phyloP scores from a whole-genome alignment of 1,284 basidiomycete species.

The Cystobasidium sp. region DNA sequence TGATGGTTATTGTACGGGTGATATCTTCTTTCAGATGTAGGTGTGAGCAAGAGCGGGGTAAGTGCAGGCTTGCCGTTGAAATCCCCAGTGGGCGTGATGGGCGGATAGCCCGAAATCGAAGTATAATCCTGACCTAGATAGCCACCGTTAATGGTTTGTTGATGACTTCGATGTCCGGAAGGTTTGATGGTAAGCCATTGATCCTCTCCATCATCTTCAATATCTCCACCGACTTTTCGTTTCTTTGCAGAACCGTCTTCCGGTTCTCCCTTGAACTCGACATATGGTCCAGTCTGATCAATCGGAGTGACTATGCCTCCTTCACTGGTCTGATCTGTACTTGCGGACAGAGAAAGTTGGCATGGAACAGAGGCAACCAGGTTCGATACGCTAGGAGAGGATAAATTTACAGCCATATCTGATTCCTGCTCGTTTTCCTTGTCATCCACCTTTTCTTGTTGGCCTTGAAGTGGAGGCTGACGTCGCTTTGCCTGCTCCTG shows the following conservation, averaged over 20 bases:
- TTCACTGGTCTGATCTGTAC: conserved; percentile 8
- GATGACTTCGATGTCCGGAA: neutral
- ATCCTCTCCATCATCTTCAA: neutral
- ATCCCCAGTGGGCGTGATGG: neutral
- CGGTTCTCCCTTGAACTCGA: conserved; percentile 1
- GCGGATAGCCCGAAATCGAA: neutral
- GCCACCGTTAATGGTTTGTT: neutral
- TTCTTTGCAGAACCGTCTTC: neutral
- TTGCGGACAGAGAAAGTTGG: neutral
- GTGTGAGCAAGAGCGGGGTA: conserved; percentile 1
- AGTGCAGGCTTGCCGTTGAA: neutral
- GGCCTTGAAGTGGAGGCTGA: neutral
- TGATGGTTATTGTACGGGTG: conserved; percentile 1
- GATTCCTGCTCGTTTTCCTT: no score
- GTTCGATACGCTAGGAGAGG: neutral
- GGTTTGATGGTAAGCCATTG: conserved; percentile 1
- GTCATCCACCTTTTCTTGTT: neutral
- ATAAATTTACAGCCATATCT: no score
- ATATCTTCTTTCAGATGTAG: conserved; percentile 2
- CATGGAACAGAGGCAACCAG: neutral
- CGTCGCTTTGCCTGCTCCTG: neutral
- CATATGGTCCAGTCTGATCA: conserved; percentile 3
- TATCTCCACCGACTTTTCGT: neutral
- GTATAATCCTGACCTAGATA: neutral
- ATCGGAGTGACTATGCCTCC: neutral